A percentile compares a stretch with the other conserved stretches of the same genome.
Conservation (phyloP, 2,329 filamentous ascomycete genomes). For the Hypoxylon sp. region DNA sequence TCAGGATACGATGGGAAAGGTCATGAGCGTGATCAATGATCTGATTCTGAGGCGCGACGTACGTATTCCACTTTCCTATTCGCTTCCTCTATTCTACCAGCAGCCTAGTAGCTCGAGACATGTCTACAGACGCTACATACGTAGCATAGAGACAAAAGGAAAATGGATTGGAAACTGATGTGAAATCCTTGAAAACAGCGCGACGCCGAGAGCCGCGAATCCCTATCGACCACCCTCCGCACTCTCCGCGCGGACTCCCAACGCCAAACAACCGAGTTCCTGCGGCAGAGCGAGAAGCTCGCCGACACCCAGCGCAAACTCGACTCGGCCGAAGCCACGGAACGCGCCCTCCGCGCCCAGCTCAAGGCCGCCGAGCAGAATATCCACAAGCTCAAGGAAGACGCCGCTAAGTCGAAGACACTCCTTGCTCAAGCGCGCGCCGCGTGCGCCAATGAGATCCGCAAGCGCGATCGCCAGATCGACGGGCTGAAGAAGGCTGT, state of each 20-base stretch:
- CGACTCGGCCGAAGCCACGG: constrained; percentile 75
- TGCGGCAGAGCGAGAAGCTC: constrained; percentile 69
- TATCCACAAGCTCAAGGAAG: constrained; percentile 84
- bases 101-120: background rate
- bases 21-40: constrained; percentile 96
- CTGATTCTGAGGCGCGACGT: constrained; percentile 91
- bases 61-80: constrained; percentile 56
- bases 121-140: background rate
- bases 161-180: constrained; percentile 22
- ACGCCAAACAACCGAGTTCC: constrained; percentile 78
- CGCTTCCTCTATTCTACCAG: background rate
- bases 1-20: constrained; percentile 79
- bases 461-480: constrained; percentile 90
- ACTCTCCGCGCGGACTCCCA: constrained; percentile 81
- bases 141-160: background rate
- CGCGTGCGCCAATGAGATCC: constrained; percentile 90
- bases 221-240: constrained; percentile 82
- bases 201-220: constrained; percentile 90
- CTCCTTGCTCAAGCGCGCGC: constrained; percentile 86
- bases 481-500: constrained; percentile 91
- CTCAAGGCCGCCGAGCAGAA: constrained; percentile 81
- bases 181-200: constrained; percentile 67
- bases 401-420: constrained; percentile 82
- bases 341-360: constrained; percentile 77
- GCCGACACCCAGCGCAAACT: constrained; percentile 69